Conservation (phyloP, 371 early-diverging fungal genomes). For the Lichtheimia hyalospora region DNA sequence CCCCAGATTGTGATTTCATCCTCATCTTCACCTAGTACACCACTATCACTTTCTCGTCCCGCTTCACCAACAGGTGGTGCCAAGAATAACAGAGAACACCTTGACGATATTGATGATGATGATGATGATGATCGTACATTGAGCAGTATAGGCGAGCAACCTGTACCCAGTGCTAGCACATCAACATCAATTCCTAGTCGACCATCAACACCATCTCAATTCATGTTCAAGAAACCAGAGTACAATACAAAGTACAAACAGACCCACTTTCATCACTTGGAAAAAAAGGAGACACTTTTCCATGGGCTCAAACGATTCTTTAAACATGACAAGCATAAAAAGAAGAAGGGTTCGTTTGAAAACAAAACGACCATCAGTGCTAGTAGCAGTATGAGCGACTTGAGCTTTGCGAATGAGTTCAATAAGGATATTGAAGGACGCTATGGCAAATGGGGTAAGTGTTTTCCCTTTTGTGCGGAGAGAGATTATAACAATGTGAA, state of each 20-base stretch:
- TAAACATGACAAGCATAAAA: constrained; percentile 15
- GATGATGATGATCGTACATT: constrained; percentile 3
- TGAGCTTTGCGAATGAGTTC: constrained; percentile 41
- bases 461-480: neutral
- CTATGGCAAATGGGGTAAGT: constrained; percentile 51
- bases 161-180: constrained; percentile 3
- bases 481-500: neutral
- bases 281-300: constrained; percentile 53
- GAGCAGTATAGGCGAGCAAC: neutral
- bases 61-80: neutral
- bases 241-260: constrained; percentile 45
- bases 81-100: neutral
- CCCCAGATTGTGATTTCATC: constrained; percentile 15
- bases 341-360: neutral
- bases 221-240: constrained; percentile 46
- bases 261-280: constrained; percentile 48
- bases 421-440: constrained; percentile 30
- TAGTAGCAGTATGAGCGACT: constrained; percentile 21
- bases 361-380: neutral
- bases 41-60: constrained; percentile 16
- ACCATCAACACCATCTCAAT: constrained; percentile 43
- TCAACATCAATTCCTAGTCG: constrained; percentile 18
- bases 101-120: constrained; percentile 2
- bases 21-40: constrained; percentile 13
- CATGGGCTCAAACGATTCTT: constrained; percentile 57